Percentiles rank a stretch among this genome's conserved stretches.
Conservation (phyloP, 2,329 filamentous ascomycete genomes). For the Colletotrichum sp. region DNA sequence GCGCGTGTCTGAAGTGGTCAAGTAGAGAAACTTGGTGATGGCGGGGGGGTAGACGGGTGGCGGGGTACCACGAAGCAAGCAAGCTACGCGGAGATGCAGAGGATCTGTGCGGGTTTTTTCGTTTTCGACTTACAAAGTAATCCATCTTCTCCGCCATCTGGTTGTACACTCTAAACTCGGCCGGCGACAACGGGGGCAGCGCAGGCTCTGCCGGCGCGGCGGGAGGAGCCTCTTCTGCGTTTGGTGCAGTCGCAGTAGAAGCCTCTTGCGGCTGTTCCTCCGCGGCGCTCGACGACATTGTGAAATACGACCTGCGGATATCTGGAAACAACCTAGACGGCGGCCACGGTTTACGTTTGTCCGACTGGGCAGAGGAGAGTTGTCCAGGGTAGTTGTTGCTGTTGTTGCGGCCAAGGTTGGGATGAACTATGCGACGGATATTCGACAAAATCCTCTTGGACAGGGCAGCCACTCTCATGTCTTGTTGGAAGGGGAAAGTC, state of each 20-base stretch:
- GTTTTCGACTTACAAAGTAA: constrained; percentile 60
- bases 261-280: neutral
- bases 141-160: constrained; percentile 78
- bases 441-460: neutral
- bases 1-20: accelerated
- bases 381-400: neutral
- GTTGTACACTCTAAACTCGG: constrained; percentile 74
- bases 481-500: neutral
- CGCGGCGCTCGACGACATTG: constrained; percentile 1
- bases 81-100: too few relatives aligned
- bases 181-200: constrained; percentile 66
- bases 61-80: neutral
- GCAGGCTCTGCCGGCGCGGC: neutral
- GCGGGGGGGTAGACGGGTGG: neutral
- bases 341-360: neutral
- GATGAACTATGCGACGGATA: neutral
- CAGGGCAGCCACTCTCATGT: neutral
- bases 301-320: neutral
- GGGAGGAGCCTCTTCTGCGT: neutral
- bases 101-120: neutral
- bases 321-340: neutral
- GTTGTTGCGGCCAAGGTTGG: neutral
- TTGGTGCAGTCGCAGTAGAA: neutral
- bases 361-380: neutral
- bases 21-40: neutral